Conservation (phyloP, 1,284 basidiomycete species). For the Moniliophthora roreri region DNA sequence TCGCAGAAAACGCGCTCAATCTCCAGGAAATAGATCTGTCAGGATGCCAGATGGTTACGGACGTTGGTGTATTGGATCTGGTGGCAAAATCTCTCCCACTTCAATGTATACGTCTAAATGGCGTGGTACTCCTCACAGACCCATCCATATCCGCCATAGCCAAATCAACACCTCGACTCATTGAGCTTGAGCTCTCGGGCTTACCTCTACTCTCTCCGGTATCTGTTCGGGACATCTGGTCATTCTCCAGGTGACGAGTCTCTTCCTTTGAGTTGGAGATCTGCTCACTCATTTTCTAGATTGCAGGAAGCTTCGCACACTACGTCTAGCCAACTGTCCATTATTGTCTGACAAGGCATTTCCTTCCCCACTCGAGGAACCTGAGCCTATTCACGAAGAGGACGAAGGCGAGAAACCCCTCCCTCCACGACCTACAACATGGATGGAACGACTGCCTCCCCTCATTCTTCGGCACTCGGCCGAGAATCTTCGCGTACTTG, state of each 20-base stretch:
- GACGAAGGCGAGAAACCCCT: constrained; percentile 45
- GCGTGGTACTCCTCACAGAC: constrained; percentile 72
- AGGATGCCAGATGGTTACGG: constrained; percentile 76
- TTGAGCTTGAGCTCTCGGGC: constrained; percentile 81
- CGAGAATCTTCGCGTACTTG: constrained; percentile 73
- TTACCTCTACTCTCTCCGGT: constrained; percentile 73
- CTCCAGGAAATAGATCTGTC: constrained; percentile 80
- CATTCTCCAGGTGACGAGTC: constrained; percentile 52
- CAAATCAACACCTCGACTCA: constrained; percentile 72
- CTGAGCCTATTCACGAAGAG: constrained; percentile 20
- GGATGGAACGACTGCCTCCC: constrained; percentile 58
- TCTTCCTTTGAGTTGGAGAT: constrained; percentile 7
- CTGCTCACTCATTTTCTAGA: constrained; percentile 13
- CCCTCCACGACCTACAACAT: constrained; percentile 52
- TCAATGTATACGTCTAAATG: constrained; percentile 73
- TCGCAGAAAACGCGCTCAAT: constrained; percentile 64
- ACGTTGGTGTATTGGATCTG: constrained; percentile 71
- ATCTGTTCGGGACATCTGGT: constrained; percentile 82
- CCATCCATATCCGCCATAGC: constrained; percentile 73
- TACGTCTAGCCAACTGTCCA: constrained; percentile 72
- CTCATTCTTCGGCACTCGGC: constrained; percentile 60
- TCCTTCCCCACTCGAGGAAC: constrained; percentile 47
- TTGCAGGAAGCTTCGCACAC: constrained; percentile 66
- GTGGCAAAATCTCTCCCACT: constrained; percentile 68
- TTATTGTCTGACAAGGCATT: constrained; percentile 79